Percentiles rank a stretch among this genome's conserved stretches.
Evolutionary conservation across 2,329 filamentous ascomycete genomes (phyloP).

Genomic region (Grosmannia huntii): DNA sequence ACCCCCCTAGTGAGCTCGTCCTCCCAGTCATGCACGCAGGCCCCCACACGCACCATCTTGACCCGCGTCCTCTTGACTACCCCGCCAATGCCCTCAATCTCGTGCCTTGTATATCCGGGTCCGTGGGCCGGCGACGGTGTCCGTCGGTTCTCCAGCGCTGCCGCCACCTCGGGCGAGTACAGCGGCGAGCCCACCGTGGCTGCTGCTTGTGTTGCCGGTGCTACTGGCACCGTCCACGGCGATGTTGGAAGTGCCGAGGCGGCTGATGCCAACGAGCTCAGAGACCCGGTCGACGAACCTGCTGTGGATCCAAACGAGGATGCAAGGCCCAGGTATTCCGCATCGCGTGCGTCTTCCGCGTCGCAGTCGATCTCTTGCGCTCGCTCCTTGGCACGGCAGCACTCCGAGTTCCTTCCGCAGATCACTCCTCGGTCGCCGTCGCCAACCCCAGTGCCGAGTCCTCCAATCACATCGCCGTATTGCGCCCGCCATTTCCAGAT

Average conservation of each 20-base stretch:
- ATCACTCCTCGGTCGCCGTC: slow-evolving; percentile 80
- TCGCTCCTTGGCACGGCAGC: slow-evolving; percentile 62
- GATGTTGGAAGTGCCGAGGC: neutral
- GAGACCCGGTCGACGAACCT: slow-evolving; percentile 4
- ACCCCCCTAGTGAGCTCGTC: slow-evolving; percentile 57
- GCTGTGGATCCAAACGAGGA: neutral
- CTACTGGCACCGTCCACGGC: slow-evolving; percentile 9
- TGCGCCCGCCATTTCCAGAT: slow-evolving; percentile 86
- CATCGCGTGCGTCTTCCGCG: slow-evolving; percentile 55
- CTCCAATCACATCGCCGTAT: slow-evolving; percentile 69
- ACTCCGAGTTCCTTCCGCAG: slow-evolving; percentile 66
- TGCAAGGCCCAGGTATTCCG: slow-evolving; percentile 15
- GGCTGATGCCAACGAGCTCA: slow-evolving; percentile 1
- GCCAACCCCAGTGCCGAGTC: slow-evolving; percentile 74
- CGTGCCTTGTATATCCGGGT: slow-evolving; percentile 70
- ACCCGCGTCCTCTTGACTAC: slow-evolving; percentile 81
- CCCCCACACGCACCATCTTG: slow-evolving; percentile 67
- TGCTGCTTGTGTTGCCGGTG: slow-evolving; percentile 11
- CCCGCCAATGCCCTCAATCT: slow-evolving; percentile 84
- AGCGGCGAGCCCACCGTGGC: slow-evolving; percentile 10
- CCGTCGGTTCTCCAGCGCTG: slow-evolving; percentile 14
- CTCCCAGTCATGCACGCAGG: slow-evolving; percentile 74
- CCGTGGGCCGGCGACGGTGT: slow-evolving; percentile 40
- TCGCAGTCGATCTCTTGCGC: slow-evolving; percentile 81
- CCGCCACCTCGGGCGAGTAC: slow-evolving; percentile 11